phyloP scores from a whole-genome alignment of 805 yeast species.

The Yarrowia porcina region DNA sequence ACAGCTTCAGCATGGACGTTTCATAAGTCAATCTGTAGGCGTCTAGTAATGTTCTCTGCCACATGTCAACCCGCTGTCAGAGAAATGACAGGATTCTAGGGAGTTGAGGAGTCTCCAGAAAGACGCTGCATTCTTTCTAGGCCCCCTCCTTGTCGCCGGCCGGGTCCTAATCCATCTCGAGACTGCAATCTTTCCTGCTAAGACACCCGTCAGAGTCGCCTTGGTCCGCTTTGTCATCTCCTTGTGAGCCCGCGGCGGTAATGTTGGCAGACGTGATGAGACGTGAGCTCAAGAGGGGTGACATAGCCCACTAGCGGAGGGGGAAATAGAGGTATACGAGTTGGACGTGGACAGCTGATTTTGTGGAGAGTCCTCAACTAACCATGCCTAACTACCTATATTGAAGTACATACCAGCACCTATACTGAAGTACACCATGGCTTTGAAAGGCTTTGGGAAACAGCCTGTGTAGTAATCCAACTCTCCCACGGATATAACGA shows the following conservation, averaged over 20 bases:
- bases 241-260: not conserved
- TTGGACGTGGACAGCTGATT: too few species aligned
- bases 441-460: too few species aligned
- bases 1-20: not conserved
- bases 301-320: not conserved
- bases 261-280: slow-evolving; percentile 21
- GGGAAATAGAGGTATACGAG: not conserved
- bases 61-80: too few species aligned
- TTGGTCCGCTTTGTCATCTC: not conserved
- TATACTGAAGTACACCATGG: too few species aligned
- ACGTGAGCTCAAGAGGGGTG: slow-evolving; percentile 11
- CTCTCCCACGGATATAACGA: not conserved
- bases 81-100: too few species aligned
- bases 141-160: not conserved
- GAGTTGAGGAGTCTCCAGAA: not conserved
- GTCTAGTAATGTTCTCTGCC: too few species aligned
- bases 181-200: not conserved
- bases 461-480: too few species aligned
- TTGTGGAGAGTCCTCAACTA: too few species aligned
- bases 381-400: too few species aligned
- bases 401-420: too few species aligned
- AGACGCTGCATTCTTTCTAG: not conserved
- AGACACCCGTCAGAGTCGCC: not conserved
- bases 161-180: not conserved
- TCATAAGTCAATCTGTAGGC: not conserved